Evolutionary conservation across 2,329 filamentous ascomycete genomes (phyloP), one percentile per base, ranked within the genome.

Genomic region (Arthrobotrys sinensis): DNA sequence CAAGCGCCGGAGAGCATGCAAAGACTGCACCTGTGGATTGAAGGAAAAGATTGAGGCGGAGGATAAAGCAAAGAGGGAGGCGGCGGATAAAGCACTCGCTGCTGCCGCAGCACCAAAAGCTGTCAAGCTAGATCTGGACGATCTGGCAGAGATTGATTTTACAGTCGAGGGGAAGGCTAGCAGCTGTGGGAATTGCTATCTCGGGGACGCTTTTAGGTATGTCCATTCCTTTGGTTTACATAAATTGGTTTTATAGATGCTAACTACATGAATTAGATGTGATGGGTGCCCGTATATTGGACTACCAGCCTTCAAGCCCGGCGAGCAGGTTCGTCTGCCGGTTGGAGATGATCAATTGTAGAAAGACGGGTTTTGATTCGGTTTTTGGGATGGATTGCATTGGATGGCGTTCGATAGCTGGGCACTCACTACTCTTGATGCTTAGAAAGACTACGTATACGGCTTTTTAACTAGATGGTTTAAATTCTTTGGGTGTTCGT

Each of bases 121-220:
- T 19, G 86, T 93, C 79, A 93, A 92, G 85, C 87, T 97, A 64
- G 89, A 88, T 62, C 87, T 90, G 0, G 91, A 93, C 82, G 96
- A 99, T 83, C 86, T 99, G 60, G 90, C 89, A 64, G 95, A 98
- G 85, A 88, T 98, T 7, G 96, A 99, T 85, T 98, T 99, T 83
- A 99, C 96, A 0, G 93, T 98, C n/a, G 89, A 97, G 85, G 96
- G 96, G 81, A 98, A 97, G 86, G 93, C 95, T 4, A 95, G 96
- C 68, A 96, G 93, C 16, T 99, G 96, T 84, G 93, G 93, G 32
- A 97, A 95, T 85, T 98, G 96, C 85, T 92, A 94, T 32, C 88
- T 99, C 14, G 96, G 96, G 63, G 95, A 98, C 84, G 95, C 96
- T 2, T 94, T 94, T 86, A 81, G 80, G 79, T 81, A 71, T 40